Evolutionary conservation across 1,139 yeast species (phyloP), one percentile per base, ranked within the genome.

Genomic region (Spathaspora jeffriesii): DNA sequence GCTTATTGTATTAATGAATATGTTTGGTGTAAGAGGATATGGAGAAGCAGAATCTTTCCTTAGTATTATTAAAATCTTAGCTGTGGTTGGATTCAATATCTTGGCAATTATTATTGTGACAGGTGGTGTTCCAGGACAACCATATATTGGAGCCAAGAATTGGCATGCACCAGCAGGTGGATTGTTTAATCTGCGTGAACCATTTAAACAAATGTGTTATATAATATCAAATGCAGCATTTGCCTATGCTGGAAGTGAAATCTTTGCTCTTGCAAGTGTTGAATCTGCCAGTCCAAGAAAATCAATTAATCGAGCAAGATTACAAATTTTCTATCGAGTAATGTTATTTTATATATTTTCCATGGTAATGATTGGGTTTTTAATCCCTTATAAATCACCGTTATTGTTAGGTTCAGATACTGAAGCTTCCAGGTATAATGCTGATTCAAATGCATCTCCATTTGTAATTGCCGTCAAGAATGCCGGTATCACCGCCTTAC

Each of bases 401-500:
- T 47, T 47, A 14, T 52, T 34, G 39, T 50, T 40, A 57, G 59
- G 15, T 60, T 57, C 41, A 9, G 41, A 22, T 8, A 9, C 30
- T 4, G 20, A 25, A 25, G 41, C 41, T n/a, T 13, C 38, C n/a
- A 18, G 17, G 14, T 41, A 30, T 31, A 10, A 15, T n/a, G 32
- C 39, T 14, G 63, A 62, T 46, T 54, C 64, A 41, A 67, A 70
- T 45, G 61, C 70, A 17, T 70, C 76, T 5, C 76, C 77, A 2
- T 71, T 70, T 55, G 76, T 71, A 20, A 65, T 71, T 51, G 76
- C 76, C 31, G 68, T 70, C 36, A 61, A 60, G 50, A 58, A 58
- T 34, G 70, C 70, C 4, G 52, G 62, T 25, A 66, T 67, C 37
- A 59, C 61, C 13, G 71, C 59, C 2, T 57, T 67, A n/a, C 71